These are phyloP conservation scores for Hymenotorrendiella dingleyae DNA, from an alignment of 2,329 filamentous ascomycete species.

Conservation along the genomic window DNA sequence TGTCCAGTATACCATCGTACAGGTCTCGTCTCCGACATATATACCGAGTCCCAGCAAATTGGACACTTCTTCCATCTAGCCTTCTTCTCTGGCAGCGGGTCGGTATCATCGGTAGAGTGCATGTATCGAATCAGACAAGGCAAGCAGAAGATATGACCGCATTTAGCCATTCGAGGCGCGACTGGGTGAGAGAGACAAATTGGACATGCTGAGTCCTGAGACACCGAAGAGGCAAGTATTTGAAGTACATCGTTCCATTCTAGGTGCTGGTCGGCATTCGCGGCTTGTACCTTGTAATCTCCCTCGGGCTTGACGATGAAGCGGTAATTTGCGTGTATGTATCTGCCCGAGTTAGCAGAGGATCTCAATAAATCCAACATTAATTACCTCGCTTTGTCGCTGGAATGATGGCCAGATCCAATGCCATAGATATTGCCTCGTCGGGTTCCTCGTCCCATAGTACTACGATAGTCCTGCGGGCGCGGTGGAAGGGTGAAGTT, in stretches of 20 bases:
- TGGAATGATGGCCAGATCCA: slow-evolving; percentile 82
- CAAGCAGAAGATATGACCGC: slow-evolving; percentile 94
- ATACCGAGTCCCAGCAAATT: slow-evolving; percentile 91
- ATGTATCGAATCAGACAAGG: slow-evolving; percentile 93
- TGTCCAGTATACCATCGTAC: slow-evolving; percentile 89
- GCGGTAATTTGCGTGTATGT: slow-evolving; percentile 93
- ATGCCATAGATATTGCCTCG: slow-evolving; percentile 76
- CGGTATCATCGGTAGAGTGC: slow-evolving; percentile 70
- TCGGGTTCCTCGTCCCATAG: slow-evolving; percentile 43
- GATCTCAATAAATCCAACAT: slow-evolving; percentile 3
- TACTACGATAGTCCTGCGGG: slow-evolving; percentile 50
- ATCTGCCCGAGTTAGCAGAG: slow-evolving; percentile 42
- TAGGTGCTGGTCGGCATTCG: slow-evolving; percentile 81
- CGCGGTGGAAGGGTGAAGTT: slow-evolving; percentile 80
- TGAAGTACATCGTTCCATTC: slow-evolving; percentile 91
- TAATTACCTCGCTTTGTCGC: slow-evolving; percentile 78
- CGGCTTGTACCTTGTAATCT: slow-evolving; percentile 73
- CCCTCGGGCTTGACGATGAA: slow-evolving; percentile 85
- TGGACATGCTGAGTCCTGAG: slow-evolving; percentile 82
- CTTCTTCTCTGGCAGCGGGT: slow-evolving; percentile 57
- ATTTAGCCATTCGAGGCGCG: slow-evolving; percentile 92
- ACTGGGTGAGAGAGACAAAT: slow-evolving; percentile 92
- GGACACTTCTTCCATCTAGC: slow-evolving; percentile 90
- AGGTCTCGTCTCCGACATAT: slow-evolving; percentile 80
- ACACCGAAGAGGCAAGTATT: slow-evolving; percentile 83